These are phyloP conservation scores for Botrytis medusae DNA, from an alignment of 2,329 filamentous ascomycete genomes.

Conservation along the genomic window DNA sequence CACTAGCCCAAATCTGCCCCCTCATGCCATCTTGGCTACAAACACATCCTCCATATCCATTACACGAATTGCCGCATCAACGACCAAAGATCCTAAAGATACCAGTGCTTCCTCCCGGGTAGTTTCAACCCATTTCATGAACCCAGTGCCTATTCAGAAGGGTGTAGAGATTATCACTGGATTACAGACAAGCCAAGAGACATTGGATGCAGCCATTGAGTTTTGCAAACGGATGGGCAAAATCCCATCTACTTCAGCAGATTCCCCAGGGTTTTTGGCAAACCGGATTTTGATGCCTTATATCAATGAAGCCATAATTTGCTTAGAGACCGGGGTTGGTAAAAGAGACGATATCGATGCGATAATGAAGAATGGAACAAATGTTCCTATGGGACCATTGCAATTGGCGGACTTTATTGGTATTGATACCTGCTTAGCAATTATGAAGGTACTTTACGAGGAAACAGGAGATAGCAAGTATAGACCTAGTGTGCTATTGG, in stretches of 20 bases:
- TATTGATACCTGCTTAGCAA: slow-evolving; percentile 90
- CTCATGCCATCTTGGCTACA: slow-evolving; percentile 88
- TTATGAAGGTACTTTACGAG: slow-evolving; percentile 91
- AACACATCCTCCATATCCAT: slow-evolving; percentile 99
- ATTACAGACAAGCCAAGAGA: slow-evolving; percentile 82
- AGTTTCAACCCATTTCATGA: slow-evolving; percentile 98
- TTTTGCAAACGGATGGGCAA: slow-evolving; percentile 95
- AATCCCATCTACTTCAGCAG: slow-evolving; percentile 80
- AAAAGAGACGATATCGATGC: slow-evolving; percentile 87
- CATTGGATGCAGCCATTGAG: slow-evolving; percentile 76
- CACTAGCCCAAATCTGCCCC: slow-evolving; percentile 79
- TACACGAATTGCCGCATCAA: slow-evolving; percentile 89
- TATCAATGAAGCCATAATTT: slow-evolving; percentile 97
- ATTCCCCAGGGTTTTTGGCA: slow-evolving; percentile 90
- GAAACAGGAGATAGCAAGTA: slow-evolving; percentile 98
- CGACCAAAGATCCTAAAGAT: slow-evolving; percentile 74
- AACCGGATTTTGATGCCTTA: slow-evolving; percentile 99
- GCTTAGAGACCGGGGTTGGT: slow-evolving; percentile 89
- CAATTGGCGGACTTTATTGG: slow-evolving; percentile 96
- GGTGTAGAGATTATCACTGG: slow-evolving; percentile 97
- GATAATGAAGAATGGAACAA: slow-evolving; percentile 99
- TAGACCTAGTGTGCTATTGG: slow-evolving; percentile 79
- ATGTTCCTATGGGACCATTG: slow-evolving; percentile 96
- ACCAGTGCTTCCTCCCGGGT: slow-evolving; percentile 82
- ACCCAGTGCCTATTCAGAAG: slow-evolving; percentile 94